Base-by-base conservation (phyloP, 345 rosid genomes). In the Carallia brachiata region DNA sequence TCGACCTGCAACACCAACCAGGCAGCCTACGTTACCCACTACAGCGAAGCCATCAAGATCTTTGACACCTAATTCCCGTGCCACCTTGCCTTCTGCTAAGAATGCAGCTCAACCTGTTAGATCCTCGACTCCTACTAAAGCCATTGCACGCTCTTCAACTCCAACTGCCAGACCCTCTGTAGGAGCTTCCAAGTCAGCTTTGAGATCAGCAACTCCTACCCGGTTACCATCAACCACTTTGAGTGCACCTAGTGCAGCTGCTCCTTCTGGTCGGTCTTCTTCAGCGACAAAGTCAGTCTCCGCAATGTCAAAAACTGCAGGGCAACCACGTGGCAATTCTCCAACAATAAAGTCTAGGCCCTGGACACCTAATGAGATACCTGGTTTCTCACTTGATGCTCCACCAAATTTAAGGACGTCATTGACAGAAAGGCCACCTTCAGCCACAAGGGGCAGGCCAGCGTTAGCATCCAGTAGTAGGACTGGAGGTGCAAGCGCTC, bases 121-220 rank as follows among this genome's bases (percentile, higher is more conserved):
- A 68, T 80, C 90, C 40, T 80, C 85, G 71, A 87, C 86, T 59
- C 90, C 93, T 23, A 75, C 86, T 61, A 78, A 82, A 73, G 68
- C 82, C 47, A 60, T 74, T 53, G 61, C 80, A 34, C 86, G 84
- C 36, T 80, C 89, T 44, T 44, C 77, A 56, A 73, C 84, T 68
- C 69, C 86, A 36, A 34, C 79, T 44, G 70, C 76, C 32, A 82
- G 89, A 61, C 76, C 84, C 61, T 82, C 87, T 18, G 17, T 70
- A 37, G 72, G 81, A n/a, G 68, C 78, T 73, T 59, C 84, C 5
- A 85, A 78, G 79, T 64, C 89, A 57, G 67, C 73, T 3, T 62
- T 69, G 12, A 77, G 76, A 56, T 70, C 79, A 57, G 67, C 80
- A 28, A 77, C 80, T 13, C 75, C 79, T 27, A 60, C 65, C 55